Evolutionary conservation across 176 grass and related monocot species (phyloP).

Genomic region (Tuctoria greenei): DNA sequence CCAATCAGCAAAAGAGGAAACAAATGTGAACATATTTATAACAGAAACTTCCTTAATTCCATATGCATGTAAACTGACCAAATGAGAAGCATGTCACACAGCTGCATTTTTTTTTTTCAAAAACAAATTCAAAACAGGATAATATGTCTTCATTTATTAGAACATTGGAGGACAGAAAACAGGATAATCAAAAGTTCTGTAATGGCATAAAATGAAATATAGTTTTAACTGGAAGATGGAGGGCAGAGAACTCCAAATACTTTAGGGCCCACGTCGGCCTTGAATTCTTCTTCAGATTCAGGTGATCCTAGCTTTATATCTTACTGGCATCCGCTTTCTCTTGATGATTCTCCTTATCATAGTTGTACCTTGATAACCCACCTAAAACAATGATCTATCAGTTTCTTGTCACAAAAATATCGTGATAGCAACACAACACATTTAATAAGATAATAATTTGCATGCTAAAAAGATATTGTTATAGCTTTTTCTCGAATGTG

Average conservation of each 20-base stretch:
- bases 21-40: not conserved
- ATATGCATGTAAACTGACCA: not conserved
- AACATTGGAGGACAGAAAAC: too few relatives aligned
- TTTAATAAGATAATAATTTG: not conserved
- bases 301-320: not conserved
- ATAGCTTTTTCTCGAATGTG: not conserved
- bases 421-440: not conserved
- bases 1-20: not conserved
- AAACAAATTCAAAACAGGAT: not conserved
- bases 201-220: too few relatives aligned
- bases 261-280: not conserved
- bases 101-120: not conserved
- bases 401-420: not conserved
- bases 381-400: not conserved
- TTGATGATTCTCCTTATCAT: not conserved
- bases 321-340: not conserved
- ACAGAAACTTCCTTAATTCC: not conserved
- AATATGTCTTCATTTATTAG: not conserved
- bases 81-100: not conserved
- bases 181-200: not conserved
- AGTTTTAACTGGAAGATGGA: not conserved
- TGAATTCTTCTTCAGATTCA: not conserved
- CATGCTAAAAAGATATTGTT: too few relatives aligned
- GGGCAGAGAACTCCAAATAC: not conserved
- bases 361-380: not conserved